phyloP scores from a whole-genome alignment of 345 rosid species.

The Gossypium sturtianum region DNA sequence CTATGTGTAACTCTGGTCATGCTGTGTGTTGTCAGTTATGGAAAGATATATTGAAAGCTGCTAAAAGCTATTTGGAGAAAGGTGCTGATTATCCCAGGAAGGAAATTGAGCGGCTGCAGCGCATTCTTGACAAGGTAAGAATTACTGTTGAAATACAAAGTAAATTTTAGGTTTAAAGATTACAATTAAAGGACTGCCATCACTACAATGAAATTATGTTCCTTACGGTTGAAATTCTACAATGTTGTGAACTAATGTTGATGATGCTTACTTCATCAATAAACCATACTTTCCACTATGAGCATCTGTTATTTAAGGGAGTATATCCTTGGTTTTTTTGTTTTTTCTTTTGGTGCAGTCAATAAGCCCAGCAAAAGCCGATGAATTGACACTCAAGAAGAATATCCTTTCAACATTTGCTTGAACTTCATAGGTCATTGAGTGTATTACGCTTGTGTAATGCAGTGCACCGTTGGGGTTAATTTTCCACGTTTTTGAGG shows the following conservation, averaged over 20 bases:
- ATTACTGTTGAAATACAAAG: neutral
- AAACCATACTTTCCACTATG: neutral
- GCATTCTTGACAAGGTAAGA: constrained; percentile 73
- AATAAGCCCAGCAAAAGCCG: constrained; percentile 79
- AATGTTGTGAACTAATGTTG: neutral
- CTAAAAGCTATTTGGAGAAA: constrained; percentile 63
- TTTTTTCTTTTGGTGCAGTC: constrained; percentile 41
- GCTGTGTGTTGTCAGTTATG: constrained; percentile 39
- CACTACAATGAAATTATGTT: neutral
- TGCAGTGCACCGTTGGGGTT: neutral
- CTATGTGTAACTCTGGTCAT: neutral
- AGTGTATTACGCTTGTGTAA: neutral
- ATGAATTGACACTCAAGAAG: constrained; percentile 75
- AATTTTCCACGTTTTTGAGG: neutral
- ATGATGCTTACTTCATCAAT: neutral
- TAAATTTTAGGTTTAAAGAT: neutral
- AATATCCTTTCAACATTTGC: constrained; percentile 54
- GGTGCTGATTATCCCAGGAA: constrained; percentile 73
- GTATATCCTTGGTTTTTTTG: neutral
- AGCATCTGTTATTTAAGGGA: neutral
- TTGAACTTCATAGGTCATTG: constrained; percentile 14
- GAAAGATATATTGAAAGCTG: constrained; percentile 74
- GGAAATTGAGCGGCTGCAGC: constrained; percentile 71
- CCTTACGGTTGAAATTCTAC: neutral
- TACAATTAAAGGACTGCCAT: neutral